Evolutionary conservation across 2,329 filamentous ascomycete species (phyloP).

Genomic region (Colletotrichum tofieldiae): DNA sequence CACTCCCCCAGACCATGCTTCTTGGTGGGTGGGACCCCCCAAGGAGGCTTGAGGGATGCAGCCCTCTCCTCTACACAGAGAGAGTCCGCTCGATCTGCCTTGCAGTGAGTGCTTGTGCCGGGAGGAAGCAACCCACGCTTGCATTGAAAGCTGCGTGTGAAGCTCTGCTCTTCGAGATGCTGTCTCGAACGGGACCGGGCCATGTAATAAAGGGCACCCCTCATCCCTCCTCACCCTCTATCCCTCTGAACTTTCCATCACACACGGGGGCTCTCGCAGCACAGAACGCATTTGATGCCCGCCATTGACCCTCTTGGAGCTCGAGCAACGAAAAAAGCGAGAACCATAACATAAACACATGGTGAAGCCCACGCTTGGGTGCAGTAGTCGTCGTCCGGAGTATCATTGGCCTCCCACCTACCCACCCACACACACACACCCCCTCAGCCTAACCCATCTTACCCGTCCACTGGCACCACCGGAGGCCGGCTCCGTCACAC

Average conservation of each 20-base stretch:
- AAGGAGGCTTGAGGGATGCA: slow-evolving; percentile 10
- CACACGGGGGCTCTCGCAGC: slow-evolving; percentile 25
- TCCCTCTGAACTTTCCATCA: background rate
- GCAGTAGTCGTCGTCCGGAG: slow-evolving; percentile 27
- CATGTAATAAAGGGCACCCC: slow-evolving; percentile 25
- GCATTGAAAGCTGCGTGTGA: slow-evolving; percentile 7
- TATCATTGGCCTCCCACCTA: slow-evolving; percentile 3
- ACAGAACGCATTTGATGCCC: background rate
- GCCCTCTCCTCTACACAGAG: background rate
- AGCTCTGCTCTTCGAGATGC: slow-evolving; percentile 1
- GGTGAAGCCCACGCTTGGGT: slow-evolving; percentile 19
- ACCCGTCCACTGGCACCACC: slow-evolving; percentile 20
- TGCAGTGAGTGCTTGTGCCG: slow-evolving; percentile 1
- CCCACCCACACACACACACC: slow-evolving; percentile 5
- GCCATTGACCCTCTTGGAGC: background rate
- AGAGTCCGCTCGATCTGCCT: slow-evolving; percentile 20
- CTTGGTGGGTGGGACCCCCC: background rate
- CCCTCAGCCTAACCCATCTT: slow-evolving; percentile 5
- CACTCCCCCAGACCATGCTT: slow-evolving; percentile 21
- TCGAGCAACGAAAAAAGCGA: background rate
- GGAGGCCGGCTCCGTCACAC: slow-evolving; percentile 28
- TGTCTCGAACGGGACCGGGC: background rate
- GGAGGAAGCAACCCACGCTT: background rate
- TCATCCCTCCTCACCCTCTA: slow-evolving; percentile 13
- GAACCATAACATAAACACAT: background rate